Base-by-base conservation (phyloP, 2,329 filamentous ascomycete species). In the Bipolaris sorokiniana region DNA sequence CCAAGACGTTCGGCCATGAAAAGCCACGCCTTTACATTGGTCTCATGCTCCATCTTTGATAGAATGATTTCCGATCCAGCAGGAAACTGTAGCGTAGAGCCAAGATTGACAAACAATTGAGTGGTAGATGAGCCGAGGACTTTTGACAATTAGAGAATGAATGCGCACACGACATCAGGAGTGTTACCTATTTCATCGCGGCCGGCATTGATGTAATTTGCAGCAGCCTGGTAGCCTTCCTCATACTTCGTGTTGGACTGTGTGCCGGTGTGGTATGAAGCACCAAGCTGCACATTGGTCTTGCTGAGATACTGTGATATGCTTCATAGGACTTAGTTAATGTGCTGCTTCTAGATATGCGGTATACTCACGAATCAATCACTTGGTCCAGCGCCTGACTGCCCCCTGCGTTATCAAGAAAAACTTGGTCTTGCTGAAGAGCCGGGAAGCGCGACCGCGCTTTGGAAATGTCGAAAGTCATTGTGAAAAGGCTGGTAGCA, bases 361-460 rank as follows among this genome's bases (percentile, higher is more conserved):
- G 5, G 15, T 5, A 5, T 3, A 42, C 82, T 76, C 72, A 90
- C 87, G 84, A 83, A 53, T 89, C 83, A 56, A 89, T 86, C 15
- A 91, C 90, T 15, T 82, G 79, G 23, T 84, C 84, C 3, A 93
- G 77, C 1, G 86, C 82, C 68, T 93, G 90, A 69, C 86, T 90
- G 36, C 90, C 90, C 16, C 90, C 90, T 10, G 89, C 90, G 70
- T 93, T 93, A 70, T 94, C 90, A 63, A 93, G 84, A 72, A 85
- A 92, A 48, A 92, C 81, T 68, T 92, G 89, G 45, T 86, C 80
- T 58, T 86, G 82, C 38, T 82, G 76, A 37, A 93, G 75, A 13
- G 89, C 88, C 33, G 90, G 90, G 78, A 93, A 93, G 51, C 83
- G 80, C 59, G 81, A 79, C 58, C 88, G 82, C 28, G 84, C 81